Evolutionary conservation across 2,329 filamentous ascomycete genomes (phyloP).

Genomic region (Blastomyces gilchristii): DNA sequence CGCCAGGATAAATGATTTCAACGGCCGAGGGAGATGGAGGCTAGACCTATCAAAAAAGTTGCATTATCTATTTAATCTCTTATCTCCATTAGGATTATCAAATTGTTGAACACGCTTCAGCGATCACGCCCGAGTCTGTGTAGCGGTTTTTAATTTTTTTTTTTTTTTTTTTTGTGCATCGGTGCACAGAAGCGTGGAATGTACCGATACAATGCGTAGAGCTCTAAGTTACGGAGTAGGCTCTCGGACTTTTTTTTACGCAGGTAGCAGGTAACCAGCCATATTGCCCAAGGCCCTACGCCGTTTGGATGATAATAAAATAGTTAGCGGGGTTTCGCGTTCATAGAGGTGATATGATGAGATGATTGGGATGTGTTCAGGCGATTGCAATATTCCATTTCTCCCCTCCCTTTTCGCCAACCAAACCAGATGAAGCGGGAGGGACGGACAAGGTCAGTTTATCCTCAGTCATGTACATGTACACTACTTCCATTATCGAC

Average conservation of each 20-base stretch:
- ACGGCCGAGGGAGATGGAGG: neutral
- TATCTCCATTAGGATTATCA: slow-evolving; percentile 3
- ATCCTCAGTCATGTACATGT: neutral
- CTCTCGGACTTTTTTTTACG: neutral
- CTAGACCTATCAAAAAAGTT: neutral
- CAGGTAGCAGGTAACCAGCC: neutral
- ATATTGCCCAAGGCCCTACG: neutral
- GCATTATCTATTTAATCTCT: neutral
- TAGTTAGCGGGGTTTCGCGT: neutral
- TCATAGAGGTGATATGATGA: neutral
- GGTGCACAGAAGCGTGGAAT: slow-evolving; percentile 4
- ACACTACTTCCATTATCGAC: neutral
- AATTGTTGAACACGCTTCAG: neutral
- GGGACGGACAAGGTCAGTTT: neutral
- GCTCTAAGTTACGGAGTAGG: neutral
- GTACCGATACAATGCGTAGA: neutral
- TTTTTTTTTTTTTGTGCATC: neutral
- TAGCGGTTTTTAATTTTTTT: neutral
- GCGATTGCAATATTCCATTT: neutral
- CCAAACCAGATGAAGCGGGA: neutral
- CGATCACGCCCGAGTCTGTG: neutral
- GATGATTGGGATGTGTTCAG: neutral
- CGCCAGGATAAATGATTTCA: neutral
- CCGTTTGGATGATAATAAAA: neutral
- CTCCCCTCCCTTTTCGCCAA: neutral